Conservation (phyloP, 345 rosid species). For the Anastatica hierochuntica region DNA sequence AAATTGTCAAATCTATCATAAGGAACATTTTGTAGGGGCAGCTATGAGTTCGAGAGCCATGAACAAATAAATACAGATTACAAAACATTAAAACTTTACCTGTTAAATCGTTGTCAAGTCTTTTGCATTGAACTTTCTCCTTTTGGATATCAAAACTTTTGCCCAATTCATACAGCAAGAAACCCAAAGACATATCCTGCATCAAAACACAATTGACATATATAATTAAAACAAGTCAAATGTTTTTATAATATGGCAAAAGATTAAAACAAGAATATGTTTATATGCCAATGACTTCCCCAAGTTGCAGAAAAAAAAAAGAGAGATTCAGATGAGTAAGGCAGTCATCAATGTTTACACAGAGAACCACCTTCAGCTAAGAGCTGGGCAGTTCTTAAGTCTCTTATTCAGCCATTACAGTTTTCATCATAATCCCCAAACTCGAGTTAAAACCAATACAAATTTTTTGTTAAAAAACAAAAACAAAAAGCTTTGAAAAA, state of each 20-base stretch:
- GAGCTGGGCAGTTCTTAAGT: constrained; percentile 40
- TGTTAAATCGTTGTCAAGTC: too few species aligned
- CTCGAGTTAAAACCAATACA: not conserved
- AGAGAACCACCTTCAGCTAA: constrained; percentile 43
- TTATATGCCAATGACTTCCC: not conserved
- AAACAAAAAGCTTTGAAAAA: too few species aligned
- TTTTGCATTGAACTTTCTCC: too few species aligned
- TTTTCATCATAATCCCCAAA: constrained; percentile 42
- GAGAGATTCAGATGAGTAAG: constrained; percentile 64
- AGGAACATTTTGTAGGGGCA: too few species aligned
- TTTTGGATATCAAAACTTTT: too few species aligned
- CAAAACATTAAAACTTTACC: too few species aligned
- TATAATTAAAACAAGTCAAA: constrained; percentile 17
- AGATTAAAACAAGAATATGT: constrained; percentile 18
- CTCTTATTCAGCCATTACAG: constrained; percentile 35
- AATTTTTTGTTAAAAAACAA: too few species aligned
- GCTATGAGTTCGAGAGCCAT: too few species aligned
- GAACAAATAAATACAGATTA: too few species aligned
- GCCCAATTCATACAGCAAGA: too few species aligned
- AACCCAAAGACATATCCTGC: too few species aligned
- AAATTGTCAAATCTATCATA: too few species aligned
- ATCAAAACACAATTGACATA: not conserved
- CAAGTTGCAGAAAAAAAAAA: not conserved
- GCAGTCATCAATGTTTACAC: constrained; percentile 41
- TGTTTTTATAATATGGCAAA: constrained; percentile 6